These are phyloP conservation scores for Nematodospora anomalae DNA, from an alignment of 1,139 yeast genomes.

Conservation along the genomic window DNA sequence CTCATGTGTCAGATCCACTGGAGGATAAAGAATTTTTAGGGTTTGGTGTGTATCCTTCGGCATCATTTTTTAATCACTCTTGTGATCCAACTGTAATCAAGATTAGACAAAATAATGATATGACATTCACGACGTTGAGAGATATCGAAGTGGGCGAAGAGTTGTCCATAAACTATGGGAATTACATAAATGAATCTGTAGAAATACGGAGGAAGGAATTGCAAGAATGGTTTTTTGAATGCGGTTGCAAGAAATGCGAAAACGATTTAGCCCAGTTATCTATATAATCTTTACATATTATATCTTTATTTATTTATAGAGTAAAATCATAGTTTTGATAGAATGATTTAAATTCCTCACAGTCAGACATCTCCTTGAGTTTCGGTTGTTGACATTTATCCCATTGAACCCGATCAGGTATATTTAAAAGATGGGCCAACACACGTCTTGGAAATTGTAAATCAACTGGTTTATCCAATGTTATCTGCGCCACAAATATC, in stretches of 20 bases:
- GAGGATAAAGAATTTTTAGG: conserved; percentile 66
- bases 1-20: conserved; percentile 31
- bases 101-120: conserved; percentile 20
- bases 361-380: conserved; percentile 60
- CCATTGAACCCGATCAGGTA: conserved; percentile 70
- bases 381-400: conserved; percentile 65
- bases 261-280: conserved; percentile 6
- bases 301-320: no score
- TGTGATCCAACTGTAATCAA: conserved; percentile 53
- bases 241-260: conserved; percentile 53
- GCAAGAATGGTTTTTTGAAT: conserved; percentile 61
- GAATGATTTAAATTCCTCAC: conserved; percentile 54
- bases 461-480: conserved; percentile 44
- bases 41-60: conserved; percentile 63
- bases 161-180: conserved; percentile 64
- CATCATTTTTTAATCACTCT: conserved; percentile 71
- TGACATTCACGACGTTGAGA: conserved; percentile 26
- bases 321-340: conserved; percentile 49
- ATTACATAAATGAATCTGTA: conserved; percentile 43
- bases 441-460: conserved; percentile 80
- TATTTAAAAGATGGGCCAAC: conserved; percentile 56
- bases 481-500: conserved; percentile 26
- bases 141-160: conserved; percentile 48
- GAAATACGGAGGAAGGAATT: conserved; percentile 44
- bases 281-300: not conserved